Base-by-base conservation (phyloP, 768 basidiomycete genomes). In the Leccinum arenicola region DNA sequence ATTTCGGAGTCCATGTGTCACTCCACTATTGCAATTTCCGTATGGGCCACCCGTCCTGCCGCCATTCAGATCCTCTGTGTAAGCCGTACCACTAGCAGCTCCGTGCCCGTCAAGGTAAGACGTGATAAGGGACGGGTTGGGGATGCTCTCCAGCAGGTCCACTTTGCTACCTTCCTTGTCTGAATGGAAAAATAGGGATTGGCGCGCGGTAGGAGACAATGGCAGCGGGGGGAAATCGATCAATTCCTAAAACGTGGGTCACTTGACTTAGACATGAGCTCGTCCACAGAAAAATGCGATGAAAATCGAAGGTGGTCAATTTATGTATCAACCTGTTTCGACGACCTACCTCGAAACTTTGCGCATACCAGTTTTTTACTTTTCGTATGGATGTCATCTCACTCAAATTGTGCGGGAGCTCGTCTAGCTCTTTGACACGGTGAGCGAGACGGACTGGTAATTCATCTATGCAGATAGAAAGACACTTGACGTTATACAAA, bases 361-460 rank as follows among this genome's bases (percentile, higher is more conserved):
- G 93, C 1, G 96, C 96, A 73, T 99, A 99, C 97, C 97, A 99
- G 68, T 96, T 89, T 78, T 95, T 95, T 60, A 99, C 92, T 70
- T 91, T 95, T 58, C 86, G 84, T 63, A 99, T 98, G 40, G 89
- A 91, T 0, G 89, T 86, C 96, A 97, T 97, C 50, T 84, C 83
- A 66, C 87, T 88, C 53, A 99, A 81, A 56, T 92, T 89, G 75
- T 98, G 91, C 0, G 97, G 97, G 4, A 99, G 82, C 64, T 91
- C 86, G 65, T 98, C 94, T 29, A 99, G 84, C 74, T 99, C 97
- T 72, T 94, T 94, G 21, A 96, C 95, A 29, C 97, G 84, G 72
- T 99, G 97, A 0, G 95, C 95, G 19, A 99, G 82, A 17, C 97
- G 86, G 4, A 99, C 90, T 0, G 96, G 97, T 0, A 99, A 80